phyloP scores from a whole-genome alignment of 768 basidiomycete genomes.

The Basidioascus undulatus region DNA sequence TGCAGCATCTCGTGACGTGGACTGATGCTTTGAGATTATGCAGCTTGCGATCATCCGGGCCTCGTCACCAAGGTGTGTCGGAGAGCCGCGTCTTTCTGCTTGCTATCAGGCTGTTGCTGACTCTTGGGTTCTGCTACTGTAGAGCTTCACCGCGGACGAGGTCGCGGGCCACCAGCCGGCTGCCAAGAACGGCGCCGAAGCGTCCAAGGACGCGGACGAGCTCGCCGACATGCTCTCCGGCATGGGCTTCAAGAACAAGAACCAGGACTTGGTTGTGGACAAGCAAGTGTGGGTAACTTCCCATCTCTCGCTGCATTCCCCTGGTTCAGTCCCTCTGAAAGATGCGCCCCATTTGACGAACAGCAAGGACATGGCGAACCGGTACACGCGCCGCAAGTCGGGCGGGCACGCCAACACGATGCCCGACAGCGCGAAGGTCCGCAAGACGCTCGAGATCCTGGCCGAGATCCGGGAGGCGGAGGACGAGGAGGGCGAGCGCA shows the following conservation, averaged over 20 bases:
- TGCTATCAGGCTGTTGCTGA: no score
- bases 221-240: slow-evolving; percentile 49
- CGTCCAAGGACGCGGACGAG: slow-evolving; percentile 34
- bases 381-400: slow-evolving; percentile 23
- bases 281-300: no score
- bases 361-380: no score
- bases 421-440: no score
- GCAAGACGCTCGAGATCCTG: slow-evolving; percentile 53
- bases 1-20: not conserved
- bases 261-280: no score
- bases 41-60: slow-evolving; percentile 75
- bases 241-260: slow-evolving; percentile 29
- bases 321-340: no score
- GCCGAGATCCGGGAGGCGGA: slow-evolving; percentile 32
- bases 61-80: slow-evolving; percentile 41
- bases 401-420: no score
- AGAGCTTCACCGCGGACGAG: slow-evolving; percentile 39
- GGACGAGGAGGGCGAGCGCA: slow-evolving; percentile 1
- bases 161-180: slow-evolving; percentile 34
- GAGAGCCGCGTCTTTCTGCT: no score
- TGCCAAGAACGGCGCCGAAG: slow-evolving; percentile 24
- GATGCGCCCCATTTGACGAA: no score
- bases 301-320: no score
- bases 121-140: no score
- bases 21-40: not conserved